Evolutionary conservation across 2,329 filamentous ascomycete species (phyloP).

Genomic region (Akanthomyces uredinophilus): DNA sequence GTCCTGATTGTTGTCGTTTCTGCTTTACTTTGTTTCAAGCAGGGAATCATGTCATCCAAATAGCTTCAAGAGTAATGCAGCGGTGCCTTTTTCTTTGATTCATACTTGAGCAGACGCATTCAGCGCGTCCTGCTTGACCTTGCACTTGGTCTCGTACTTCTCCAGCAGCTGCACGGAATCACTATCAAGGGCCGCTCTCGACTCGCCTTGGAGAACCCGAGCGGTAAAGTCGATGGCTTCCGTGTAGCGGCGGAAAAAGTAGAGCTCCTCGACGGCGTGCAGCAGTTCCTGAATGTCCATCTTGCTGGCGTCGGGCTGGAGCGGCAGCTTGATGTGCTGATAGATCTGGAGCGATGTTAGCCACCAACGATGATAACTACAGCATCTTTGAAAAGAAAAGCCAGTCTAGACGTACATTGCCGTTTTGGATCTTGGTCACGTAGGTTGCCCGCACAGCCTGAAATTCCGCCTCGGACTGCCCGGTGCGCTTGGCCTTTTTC

Average conservation of each 20-base stretch:
- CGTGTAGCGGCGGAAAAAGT: constrained; percentile 45
- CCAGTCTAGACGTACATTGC: constrained; percentile 48
- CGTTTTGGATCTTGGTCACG: constrained; percentile 47
- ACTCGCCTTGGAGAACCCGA: constrained; percentile 28
- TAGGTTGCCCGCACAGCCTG: constrained; percentile 42
- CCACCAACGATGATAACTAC: too few relatives aligned
- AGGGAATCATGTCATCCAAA: background rate
- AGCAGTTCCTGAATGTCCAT: constrained; percentile 44
- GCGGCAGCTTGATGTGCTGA: constrained; percentile 37
- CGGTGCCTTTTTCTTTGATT: too few relatives aligned
- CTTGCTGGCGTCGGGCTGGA: constrained; percentile 36
- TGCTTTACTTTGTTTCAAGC: background rate
- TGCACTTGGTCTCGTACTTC: constrained; percentile 40
- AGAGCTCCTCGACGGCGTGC: constrained; percentile 54
- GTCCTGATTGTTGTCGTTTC: background rate
- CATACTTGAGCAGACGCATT: too few relatives aligned
- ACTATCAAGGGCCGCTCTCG: constrained; percentile 33
- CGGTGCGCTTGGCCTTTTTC: constrained; percentile 30
- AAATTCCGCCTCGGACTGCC: constrained; percentile 47
- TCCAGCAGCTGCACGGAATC: constrained; percentile 38
- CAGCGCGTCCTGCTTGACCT: constrained; percentile 23
- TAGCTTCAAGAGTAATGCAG: background rate
- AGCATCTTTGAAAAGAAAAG: too few relatives aligned
- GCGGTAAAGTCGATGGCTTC: constrained; percentile 40
- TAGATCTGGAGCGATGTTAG: constrained; percentile 34